Evolutionary conservation across 2,329 filamentous ascomycete genomes (phyloP).

Genomic region (Diaporthe ilicicola): DNA sequence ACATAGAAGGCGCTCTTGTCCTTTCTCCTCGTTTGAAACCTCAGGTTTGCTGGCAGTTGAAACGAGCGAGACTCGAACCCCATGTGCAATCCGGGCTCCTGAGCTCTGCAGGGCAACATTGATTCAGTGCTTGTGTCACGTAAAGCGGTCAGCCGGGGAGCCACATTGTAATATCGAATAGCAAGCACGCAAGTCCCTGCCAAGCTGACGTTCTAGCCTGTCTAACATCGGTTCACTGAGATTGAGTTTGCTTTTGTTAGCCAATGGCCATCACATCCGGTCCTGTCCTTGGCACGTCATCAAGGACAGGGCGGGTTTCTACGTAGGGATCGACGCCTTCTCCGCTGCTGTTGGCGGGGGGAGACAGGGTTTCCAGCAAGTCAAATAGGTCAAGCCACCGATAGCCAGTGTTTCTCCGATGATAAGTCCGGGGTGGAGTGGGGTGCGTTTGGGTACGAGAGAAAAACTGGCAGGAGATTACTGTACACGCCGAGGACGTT

Average conservation of each 20-base stretch:
- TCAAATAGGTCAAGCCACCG: background rate
- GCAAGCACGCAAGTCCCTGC: constrained; percentile 20
- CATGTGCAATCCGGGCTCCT: background rate
- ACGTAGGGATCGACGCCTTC: background rate
- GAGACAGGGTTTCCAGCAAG: background rate
- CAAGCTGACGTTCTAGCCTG: background rate
- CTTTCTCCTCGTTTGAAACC: background rate
- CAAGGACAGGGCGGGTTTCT: background rate
- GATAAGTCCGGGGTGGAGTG: background rate
- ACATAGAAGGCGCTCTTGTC: background rate
- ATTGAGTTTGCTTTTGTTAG: background rate
- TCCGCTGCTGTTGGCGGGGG: constrained; percentile 10
- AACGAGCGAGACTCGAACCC: background rate
- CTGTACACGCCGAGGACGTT: no score
- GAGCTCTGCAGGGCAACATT: background rate
- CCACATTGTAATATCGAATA: constrained; percentile 7
- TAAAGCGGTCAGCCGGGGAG: background rate
- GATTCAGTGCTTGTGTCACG: background rate
- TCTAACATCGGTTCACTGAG: background rate
- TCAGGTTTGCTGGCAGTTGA: background rate
- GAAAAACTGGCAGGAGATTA: background rate
- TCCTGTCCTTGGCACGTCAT: constrained; percentile 4
- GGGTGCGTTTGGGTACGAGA: background rate
- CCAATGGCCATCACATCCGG: background rate
- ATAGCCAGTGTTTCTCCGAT: constrained; percentile 5